Evolutionary conservation across 129 eudicot species (phyloP).

Genomic region (Pittosporum tobira): DNA sequence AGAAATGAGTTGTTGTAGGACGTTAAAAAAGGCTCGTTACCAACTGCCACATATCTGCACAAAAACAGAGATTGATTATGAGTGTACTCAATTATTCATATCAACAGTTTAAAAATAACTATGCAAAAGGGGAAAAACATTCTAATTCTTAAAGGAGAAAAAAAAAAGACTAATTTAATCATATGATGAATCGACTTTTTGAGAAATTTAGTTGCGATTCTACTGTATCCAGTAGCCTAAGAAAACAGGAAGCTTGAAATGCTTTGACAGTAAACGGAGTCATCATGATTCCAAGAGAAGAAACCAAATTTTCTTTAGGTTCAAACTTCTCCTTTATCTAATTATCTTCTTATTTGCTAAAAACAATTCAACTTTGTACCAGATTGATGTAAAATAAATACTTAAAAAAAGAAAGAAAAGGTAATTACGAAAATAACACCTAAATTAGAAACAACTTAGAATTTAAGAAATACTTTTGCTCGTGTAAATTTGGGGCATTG

Average conservation of each 20-base stretch:
- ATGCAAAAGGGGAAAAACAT: no score
- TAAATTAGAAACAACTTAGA: no score
- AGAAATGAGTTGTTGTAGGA: constrained; percentile 44
- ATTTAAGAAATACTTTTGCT: background rate
- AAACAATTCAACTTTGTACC: background rate
- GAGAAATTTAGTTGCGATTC: no score
- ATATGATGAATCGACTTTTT: no score
- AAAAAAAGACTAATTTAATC: no score
- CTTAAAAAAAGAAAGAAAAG: background rate
- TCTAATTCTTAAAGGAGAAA: no score
- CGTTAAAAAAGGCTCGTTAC: constrained; percentile 56
- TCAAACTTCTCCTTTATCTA: no score
- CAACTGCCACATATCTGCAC: constrained; percentile 56
- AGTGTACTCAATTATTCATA: background rate
- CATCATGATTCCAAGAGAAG: background rate
- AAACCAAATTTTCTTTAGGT: background rate
- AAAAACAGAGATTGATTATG: background rate
- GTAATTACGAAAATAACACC: background rate
- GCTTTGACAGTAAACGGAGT: background rate
- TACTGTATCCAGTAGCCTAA: no score
- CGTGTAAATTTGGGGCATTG: background rate
- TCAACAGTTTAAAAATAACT: background rate
- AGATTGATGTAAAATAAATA: background rate
- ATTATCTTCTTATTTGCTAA: no score
- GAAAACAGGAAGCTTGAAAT: no score